Evolutionary conservation across 2,329 filamentous ascomycete species (phyloP).

Genomic region (Phialophora expanda): DNA sequence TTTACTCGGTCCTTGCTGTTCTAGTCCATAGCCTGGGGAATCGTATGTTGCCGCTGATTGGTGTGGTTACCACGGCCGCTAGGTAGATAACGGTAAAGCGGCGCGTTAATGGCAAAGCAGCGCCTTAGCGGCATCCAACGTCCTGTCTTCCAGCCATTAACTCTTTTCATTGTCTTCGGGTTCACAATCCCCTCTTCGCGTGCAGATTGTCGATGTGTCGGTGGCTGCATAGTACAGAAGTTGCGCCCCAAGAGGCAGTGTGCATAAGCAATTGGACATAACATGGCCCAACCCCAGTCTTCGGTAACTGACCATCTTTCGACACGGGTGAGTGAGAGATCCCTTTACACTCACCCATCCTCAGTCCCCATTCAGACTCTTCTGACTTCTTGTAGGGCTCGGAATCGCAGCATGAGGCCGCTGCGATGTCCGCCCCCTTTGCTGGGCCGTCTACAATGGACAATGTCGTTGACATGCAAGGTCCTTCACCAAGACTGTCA

Average conservation of each 20-base stretch:
- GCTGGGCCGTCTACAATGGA: not conserved
- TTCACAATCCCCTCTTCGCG: not conserved
- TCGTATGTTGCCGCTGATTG: slow-evolving; percentile 6
- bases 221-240: not conserved
- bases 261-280: not conserved
- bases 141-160: not conserved
- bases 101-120: slow-evolving; percentile 6
- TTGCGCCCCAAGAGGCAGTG: not conserved
- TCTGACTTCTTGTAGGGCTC: not conserved
- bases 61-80: not conserved
- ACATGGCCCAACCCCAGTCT: not conserved
- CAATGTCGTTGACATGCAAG: not conserved
- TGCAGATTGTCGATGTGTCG: not conserved
- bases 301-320: not conserved
- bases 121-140: not conserved
- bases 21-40: not conserved
- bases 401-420: not conserved
- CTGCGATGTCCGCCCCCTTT: not conserved
- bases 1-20: not conserved
- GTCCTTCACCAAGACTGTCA: not conserved
- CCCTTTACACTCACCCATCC: no score
- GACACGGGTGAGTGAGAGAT: not conserved
- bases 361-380: not conserved
- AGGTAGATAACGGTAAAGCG: slow-evolving; percentile 13
- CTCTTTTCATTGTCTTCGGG: not conserved